Conservation (phyloP, 2,329 filamentous ascomycete genomes). For the Onygenales sp. region DNA sequence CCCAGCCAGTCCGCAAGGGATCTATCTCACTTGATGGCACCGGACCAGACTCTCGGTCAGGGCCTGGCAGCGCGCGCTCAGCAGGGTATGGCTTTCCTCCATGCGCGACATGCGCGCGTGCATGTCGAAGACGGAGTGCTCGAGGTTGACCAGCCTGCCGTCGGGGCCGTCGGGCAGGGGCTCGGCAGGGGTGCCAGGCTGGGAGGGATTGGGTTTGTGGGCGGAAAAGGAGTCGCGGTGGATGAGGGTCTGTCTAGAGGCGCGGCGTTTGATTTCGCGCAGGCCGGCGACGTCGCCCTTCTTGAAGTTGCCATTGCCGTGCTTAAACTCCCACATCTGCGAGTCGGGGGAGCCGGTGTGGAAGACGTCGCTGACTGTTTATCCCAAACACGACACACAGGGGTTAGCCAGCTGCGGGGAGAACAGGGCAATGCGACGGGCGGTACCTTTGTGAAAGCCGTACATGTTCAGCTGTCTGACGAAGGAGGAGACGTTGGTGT, state of each 20-base stretch:
- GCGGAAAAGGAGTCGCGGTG: constrained; percentile 81
- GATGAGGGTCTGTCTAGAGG: constrained; percentile 84
- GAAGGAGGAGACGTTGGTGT: constrained; percentile 98
- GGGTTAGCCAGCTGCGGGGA: neutral
- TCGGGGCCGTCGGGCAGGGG: constrained; percentile 72
- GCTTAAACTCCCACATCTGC: constrained; percentile 97
- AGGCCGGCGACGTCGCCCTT: constrained; percentile 83
- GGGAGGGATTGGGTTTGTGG: constrained; percentile 64
- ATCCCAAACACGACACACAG: neutral
- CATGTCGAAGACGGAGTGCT: constrained; percentile 76
- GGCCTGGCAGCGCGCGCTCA: constrained; percentile 72
- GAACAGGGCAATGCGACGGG: constrained; percentile 8
- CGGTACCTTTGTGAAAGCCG: constrained; percentile 90
- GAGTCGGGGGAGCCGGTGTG: constrained; percentile 90
- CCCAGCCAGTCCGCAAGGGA: neutral
- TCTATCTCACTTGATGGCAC: constrained; percentile 51
- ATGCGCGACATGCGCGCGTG: constrained; percentile 65
- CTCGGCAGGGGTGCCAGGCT: constrained; percentile 77
- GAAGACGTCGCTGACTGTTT: constrained; percentile 88
- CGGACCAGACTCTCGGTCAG: constrained; percentile 72
- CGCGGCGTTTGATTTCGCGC: constrained; percentile 89
- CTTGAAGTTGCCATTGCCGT: constrained; percentile 95
- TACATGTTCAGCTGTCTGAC: constrained; percentile 99
- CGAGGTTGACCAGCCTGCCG: constrained; percentile 56
- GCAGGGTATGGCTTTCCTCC: constrained; percentile 70